These are phyloP conservation scores for Trypanosoma rangeli DNA, from an alignment of 208 protist species.

Conservation along the genomic window DNA sequence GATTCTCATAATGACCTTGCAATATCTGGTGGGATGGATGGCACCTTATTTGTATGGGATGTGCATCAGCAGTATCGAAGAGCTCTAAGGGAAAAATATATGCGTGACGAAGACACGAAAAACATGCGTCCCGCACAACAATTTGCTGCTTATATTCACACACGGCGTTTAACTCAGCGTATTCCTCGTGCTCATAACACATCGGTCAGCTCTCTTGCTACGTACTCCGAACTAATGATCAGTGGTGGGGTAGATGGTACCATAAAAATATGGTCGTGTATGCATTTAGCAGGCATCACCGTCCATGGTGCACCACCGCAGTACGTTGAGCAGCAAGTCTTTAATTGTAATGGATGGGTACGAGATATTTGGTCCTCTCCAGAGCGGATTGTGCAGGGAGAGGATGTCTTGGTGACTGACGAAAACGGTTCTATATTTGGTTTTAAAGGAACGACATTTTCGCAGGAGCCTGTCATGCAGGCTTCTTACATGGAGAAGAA, in stretches of 20 bases:
- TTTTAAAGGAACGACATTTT: slow-evolving; percentile 24
- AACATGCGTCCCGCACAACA: slow-evolving; percentile 13
- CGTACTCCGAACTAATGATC: slow-evolving; percentile 42
- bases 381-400: slow-evolving; percentile 31
- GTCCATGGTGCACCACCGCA: background rate
- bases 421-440: slow-evolving; percentile 33
- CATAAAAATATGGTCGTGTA: slow-evolving; percentile 40
- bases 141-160: slow-evolving; percentile 30
- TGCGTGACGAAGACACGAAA: slow-evolving; percentile 16
- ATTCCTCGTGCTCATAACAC: slow-evolving; percentile 32
- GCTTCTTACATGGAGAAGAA: background rate
- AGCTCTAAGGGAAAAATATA: slow-evolving; percentile 11
- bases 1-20: slow-evolving; percentile 21
- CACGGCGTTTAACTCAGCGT: slow-evolving; percentile 24
- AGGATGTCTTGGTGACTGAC: slow-evolving; percentile 37
- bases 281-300: background rate
- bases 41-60: slow-evolving; percentile 49
- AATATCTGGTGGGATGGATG: slow-evolving; percentile 43
- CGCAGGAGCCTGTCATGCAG: slow-evolving; percentile 10
- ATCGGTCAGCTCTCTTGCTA: slow-evolving; percentile 34
- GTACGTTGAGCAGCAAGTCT: slow-evolving; percentile 32
- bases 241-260: slow-evolving; percentile 42
- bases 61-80: slow-evolving; percentile 24
- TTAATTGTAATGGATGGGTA: slow-evolving; percentile 45
- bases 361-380: slow-evolving; percentile 31